Evolutionary conservation across 2,329 filamentous ascomycete species (phyloP).

Genomic region (Aspergillus viridinutans): DNA sequence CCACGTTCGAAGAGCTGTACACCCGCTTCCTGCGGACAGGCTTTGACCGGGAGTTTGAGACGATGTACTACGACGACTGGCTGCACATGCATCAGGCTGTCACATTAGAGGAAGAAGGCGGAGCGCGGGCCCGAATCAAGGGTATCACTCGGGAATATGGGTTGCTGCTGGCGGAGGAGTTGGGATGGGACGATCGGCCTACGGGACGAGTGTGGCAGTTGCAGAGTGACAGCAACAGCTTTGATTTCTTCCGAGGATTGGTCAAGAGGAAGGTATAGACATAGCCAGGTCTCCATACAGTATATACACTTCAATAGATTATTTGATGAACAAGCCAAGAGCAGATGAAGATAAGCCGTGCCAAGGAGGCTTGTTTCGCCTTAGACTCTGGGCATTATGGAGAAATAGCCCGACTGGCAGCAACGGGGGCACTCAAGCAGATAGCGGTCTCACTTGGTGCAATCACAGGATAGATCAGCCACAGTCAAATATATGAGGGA

Average conservation of each 20-base stretch:
- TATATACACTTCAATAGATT: neutral
- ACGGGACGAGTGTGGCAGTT: constrained; percentile 78
- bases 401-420: neutral
- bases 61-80: constrained; percentile 77
- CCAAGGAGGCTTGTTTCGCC: constrained; percentile 1
- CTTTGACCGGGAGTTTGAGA: constrained; percentile 69
- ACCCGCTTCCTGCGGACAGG: constrained; percentile 68
- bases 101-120: constrained; percentile 75
- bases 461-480: no score
- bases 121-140: constrained; percentile 68
- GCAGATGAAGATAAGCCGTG: neutral
- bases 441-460: no score
- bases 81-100: constrained; percentile 72
- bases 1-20: constrained; percentile 74
- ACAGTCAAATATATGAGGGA: no score
- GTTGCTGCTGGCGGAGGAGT: constrained; percentile 76
- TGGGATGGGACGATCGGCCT: constrained; percentile 64
- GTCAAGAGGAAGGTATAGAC: constrained; percentile 69
- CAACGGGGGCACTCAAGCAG: neutral
- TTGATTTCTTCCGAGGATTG: constrained; percentile 91
- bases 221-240: constrained; percentile 96
- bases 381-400: neutral
- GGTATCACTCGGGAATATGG: constrained; percentile 94
- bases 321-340: neutral
- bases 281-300: neutral